Conservation (phyloP, 441 rosid species). For the Melastoma candidum region DNA sequence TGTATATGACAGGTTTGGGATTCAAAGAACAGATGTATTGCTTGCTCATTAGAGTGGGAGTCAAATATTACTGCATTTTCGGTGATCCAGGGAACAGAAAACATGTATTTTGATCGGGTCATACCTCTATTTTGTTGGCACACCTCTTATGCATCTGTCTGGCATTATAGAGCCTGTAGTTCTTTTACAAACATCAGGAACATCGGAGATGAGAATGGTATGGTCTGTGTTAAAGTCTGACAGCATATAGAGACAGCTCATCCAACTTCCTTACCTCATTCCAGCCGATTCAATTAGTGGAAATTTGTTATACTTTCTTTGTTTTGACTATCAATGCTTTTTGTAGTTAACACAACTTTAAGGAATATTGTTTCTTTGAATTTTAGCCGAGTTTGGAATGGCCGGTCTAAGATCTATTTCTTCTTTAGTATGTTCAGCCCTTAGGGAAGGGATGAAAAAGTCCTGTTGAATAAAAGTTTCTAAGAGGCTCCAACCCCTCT, state of each 20-base stretch:
- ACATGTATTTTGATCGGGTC: slow-evolving; percentile 32
- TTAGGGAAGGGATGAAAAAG: no score
- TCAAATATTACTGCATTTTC: slow-evolving; percentile 60
- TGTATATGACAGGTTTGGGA: slow-evolving; percentile 51
- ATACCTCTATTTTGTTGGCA: slow-evolving; percentile 1
- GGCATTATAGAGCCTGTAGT: slow-evolving; percentile 5
- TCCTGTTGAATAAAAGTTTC: no score
- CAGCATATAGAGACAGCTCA: slow-evolving; percentile 31
- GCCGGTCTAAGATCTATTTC: no score
- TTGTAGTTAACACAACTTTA: no score
- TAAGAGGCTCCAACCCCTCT: no score
- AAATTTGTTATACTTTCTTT: slow-evolving; percentile 12
- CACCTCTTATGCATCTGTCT: slow-evolving; percentile 5
- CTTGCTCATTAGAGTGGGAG: slow-evolving; percentile 42
- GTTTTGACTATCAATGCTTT: no score
- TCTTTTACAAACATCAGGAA: slow-evolving; percentile 27
- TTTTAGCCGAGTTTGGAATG: no score
- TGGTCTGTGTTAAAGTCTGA: slow-evolving; percentile 44
- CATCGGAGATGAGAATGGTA: slow-evolving; percentile 56
- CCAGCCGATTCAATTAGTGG: slow-evolving; percentile 51
- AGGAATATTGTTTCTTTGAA: no score
- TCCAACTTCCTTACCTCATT: slow-evolving; percentile 45
- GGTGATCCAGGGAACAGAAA: slow-evolving; percentile 45
- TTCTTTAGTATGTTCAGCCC: no score
- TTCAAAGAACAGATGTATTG: slow-evolving; percentile 36